Base-by-base conservation (phyloP, 768 basidiomycete species). In the Hygrophoropsis aurantiaca region DNA sequence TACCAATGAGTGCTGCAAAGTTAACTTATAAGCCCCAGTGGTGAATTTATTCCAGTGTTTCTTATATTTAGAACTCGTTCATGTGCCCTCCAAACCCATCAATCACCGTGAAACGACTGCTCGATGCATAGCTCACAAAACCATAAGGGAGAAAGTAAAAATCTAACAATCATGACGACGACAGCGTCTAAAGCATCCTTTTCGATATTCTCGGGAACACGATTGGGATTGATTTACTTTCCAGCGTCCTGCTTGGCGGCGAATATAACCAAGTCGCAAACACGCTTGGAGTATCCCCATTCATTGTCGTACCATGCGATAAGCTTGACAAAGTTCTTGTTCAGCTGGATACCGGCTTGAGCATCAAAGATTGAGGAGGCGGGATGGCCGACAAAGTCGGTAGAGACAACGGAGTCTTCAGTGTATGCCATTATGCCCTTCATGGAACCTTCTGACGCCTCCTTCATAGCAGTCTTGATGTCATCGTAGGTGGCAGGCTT, bases 281-380 rank as follows among this genome's bases (percentile, higher is more conserved):
- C 94, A 65, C 94, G 86, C 67, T 74, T 82, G 38, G 92, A 94
- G 84, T 97, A 97, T 16, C 92, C 87, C 86, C 85, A 91, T 73
- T 93, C 89, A 71, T 92, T 93, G 72, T 91, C 89, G 77, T 91
- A 94, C 93, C 94, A 97, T 35, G 89, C 67, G 66, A 98, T 85
- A 61, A 97, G 82, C 82, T 98, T 98, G 78, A 97, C 89, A 61
- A 98, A 97, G 74, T 85, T 85, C 52, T 74, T 61, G 84, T 88
- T 97, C 66, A 98, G 83, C 65, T 84, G 79, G 67, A 98, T 98
- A 58, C 95, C 95, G 37, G 90, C 95, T 52, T 71, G 73, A 58
- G 94, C 94, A 62, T 98, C 95, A 68, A 98, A 98, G 78, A 94
- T 90, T 51, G 85, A 90, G 51, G 91, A 94, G 47, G 79, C 74